A percentile compares a stretch with the other conserved stretches of the same genome.
Conservation (phyloP, 2,329 filamentous ascomycete genomes). For the Penicillium sp. region DNA sequence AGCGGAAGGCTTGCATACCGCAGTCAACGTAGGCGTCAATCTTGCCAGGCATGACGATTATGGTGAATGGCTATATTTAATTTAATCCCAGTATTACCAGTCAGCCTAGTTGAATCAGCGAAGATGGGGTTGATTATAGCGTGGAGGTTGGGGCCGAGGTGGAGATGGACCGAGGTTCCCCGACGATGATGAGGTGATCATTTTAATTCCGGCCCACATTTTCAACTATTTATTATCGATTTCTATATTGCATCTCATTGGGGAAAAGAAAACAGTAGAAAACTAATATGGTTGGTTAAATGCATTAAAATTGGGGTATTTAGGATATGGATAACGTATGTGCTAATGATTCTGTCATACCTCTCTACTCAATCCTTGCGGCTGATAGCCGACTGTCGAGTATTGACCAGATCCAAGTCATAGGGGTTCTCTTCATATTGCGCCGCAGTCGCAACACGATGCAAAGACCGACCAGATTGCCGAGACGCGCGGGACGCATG, state of each 20-base stretch:
- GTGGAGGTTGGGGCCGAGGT: slow-evolving; percentile 16
- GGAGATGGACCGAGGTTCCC: slow-evolving; percentile 23
- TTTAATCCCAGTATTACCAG: neutral
- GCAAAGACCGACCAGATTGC: slow-evolving; percentile 21
- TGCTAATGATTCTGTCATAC: neutral
- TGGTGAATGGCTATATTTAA: neutral
- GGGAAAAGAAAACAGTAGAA: no score
- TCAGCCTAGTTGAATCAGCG: no score
- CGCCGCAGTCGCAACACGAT: slow-evolving; percentile 20
- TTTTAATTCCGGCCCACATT: neutral
- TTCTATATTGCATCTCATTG: neutral
- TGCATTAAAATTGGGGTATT: neutral
- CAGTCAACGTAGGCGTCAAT: slow-evolving; percentile 28
- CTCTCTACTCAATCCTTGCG: slow-evolving; percentile 11
- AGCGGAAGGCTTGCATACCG: slow-evolving; percentile 13
- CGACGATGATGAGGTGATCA: slow-evolving; percentile 28
- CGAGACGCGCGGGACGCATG: slow-evolving; percentile 20
- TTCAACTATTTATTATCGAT: no score
- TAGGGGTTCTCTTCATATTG: slow-evolving; percentile 47
- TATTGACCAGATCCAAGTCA: slow-evolving; percentile 48
- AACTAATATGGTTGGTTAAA: neutral
- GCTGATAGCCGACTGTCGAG: slow-evolving; percentile 29
- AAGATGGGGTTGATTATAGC: slow-evolving; percentile 10
- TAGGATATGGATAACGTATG: neutral
- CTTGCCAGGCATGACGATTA: slow-evolving; percentile 20